Base-by-base conservation (phyloP, 345 rosid species). In the Dimocarpus longan region DNA sequence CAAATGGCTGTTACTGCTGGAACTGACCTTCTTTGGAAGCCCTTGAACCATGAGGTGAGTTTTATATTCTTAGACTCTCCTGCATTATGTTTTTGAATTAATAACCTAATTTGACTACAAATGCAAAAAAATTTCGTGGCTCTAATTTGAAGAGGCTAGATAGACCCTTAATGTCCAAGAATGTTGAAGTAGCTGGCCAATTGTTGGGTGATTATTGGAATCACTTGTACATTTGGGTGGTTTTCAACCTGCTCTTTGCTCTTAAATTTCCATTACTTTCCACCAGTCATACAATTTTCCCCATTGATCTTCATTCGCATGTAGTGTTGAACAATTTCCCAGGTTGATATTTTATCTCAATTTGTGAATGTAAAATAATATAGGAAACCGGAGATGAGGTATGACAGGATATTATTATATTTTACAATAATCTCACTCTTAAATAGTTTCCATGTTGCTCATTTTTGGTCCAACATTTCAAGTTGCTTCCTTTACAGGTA, bases 1-100 rank as follows among this genome's bases (percentile, higher is more conserved):
- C 99, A 96, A 84, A 94, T 96, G 99, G 97, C 98, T 46, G 93
- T 91, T 74, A 83, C 97, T 66, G 90, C 97, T 6, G 97, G 95
- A 80, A 85, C 91, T 62, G 99, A 96, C 85, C 95, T 94, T 71
- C 88, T 94, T 32, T 96, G 98, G 97, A 91, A 94, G 76, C 93
- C 97, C 1, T 76, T 96, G 83, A 96, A 94, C 83, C 97, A 93
- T 46, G 99, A 96, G 98, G 99, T 93, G 76, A 72, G 62, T 69
- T 80, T 76, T 75, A 5, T 39, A 74, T 37, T 66, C 26, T 71
- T 28, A 18, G 8, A 19, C 1, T 44, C 66, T 73, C 59, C 32
- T 48, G 67, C 18, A 11, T 52, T 52, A 2, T 52, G 18, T 40
- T 28, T 65, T 28, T 19, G 65, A 59, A 10, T 19, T 18, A 40